A percentile compares a stretch with the other conserved stretches of the same genome.
phyloP scores from a whole-genome alignment of 2,329 filamentous ascomycete genomes.

The Verticillium klebahnii region DNA sequence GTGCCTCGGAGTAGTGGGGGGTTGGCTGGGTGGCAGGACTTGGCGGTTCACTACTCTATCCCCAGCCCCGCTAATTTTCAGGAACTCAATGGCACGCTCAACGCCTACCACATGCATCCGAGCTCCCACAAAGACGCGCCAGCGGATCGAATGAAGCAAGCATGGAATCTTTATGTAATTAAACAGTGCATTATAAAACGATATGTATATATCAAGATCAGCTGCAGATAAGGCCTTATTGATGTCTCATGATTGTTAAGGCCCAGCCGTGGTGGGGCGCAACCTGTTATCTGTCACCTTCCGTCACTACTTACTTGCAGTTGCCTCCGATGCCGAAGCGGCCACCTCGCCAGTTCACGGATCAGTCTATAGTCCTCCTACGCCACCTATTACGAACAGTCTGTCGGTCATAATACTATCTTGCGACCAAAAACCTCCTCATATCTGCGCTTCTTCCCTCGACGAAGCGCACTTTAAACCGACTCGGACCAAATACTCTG shows the following conservation, averaged over 20 bases:
- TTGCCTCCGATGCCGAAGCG: neutral
- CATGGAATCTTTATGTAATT: too few relatives aligned
- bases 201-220: neutral
- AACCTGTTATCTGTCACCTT: neutral
- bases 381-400: neutral
- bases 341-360: neutral
- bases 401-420: neutral
- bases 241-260: neutral
- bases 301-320: neutral
- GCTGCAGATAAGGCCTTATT: too few relatives aligned
- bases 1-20: neutral
- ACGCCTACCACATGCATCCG: neutral
- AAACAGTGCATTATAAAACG: fast-evolving
- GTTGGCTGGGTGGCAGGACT: neutral
- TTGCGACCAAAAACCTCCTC: too few relatives aligned
- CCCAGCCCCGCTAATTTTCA: constrained; percentile 1
- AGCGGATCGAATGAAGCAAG: too few relatives aligned
- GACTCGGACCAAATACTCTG: neutral
- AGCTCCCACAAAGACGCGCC: neutral
- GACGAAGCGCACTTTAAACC: neutral
- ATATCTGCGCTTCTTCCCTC: neutral
- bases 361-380: neutral
- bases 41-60: too few relatives aligned
- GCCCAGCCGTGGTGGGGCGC: neutral
- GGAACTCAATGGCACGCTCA: constrained; percentile 1